phyloP scores from a whole-genome alignment of 345 rosid genomes.

The Chamaenerion angustifolium region DNA sequence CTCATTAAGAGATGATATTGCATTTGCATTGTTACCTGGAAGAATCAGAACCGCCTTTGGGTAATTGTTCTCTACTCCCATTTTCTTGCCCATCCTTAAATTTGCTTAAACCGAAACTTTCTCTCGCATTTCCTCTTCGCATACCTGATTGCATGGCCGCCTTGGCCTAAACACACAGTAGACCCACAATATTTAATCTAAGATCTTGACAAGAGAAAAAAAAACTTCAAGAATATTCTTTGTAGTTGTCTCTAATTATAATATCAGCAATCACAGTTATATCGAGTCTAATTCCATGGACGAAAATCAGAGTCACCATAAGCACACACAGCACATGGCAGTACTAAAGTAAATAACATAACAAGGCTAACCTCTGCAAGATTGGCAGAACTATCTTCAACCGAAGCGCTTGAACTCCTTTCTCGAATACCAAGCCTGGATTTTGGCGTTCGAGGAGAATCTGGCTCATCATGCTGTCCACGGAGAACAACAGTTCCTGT shows the following conservation, averaged over 20 bases:
- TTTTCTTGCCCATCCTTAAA: conserved; percentile 25
- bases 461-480: conserved; percentile 73
- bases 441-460: conserved; percentile 80
- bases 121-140: conserved; percentile 64
- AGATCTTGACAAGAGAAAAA: too few species aligned
- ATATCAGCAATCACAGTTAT: too few species aligned
- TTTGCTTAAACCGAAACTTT: conserved; percentile 51
- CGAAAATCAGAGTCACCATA: too few species aligned
- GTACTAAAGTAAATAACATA: background rate
- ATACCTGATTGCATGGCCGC: conserved; percentile 68
- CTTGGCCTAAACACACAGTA: conserved; percentile 42
- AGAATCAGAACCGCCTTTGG: conserved; percentile 38
- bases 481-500: conserved; percentile 90
- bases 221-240: too few species aligned
- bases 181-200: too few species aligned
- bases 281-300: too few species aligned
- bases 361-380: conserved; percentile 63
- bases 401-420: conserved; percentile 68
- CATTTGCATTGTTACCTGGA: conserved; percentile 32
- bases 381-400: conserved; percentile 78
- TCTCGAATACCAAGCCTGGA: conserved; percentile 79
- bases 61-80: conserved; percentile 44
- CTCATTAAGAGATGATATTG: too few species aligned
- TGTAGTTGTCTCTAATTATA: too few species aligned
- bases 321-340: too few species aligned